Percentiles rank a stretch among this genome's conserved stretches.
These are phyloP conservation scores for Salix caprea DNA, from an alignment of 345 rosid genomes.

Conservation along the genomic window DNA sequence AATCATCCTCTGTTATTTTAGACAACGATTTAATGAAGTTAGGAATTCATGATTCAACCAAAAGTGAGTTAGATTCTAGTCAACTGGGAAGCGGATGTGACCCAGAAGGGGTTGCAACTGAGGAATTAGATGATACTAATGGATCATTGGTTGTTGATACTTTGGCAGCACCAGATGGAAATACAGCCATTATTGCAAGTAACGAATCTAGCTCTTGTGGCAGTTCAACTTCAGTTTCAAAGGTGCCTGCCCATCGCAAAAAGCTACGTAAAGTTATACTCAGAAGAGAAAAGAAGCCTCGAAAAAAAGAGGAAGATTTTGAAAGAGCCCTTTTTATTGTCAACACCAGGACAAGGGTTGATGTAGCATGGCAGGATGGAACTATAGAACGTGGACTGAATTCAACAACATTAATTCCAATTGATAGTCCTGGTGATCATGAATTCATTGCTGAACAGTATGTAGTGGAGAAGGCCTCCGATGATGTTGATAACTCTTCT, in stretches of 20 bases:
- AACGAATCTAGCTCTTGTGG: constrained; percentile 48
- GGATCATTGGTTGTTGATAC: constrained; percentile 39
- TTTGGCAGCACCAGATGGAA: constrained; percentile 32
- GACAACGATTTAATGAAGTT: constrained; percentile 50
- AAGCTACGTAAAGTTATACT: constrained; percentile 81
- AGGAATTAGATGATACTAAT: constrained; percentile 40
- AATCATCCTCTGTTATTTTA: constrained; percentile 39
- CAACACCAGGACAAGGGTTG: constrained; percentile 62
- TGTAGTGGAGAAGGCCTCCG: constrained; percentile 84
- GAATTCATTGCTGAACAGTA: constrained; percentile 90
- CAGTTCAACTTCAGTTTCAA: constrained; percentile 47
- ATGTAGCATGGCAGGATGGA: constrained; percentile 95
- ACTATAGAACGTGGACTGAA: constrained; percentile 44
- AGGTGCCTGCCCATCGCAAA: constrained; percentile 74
- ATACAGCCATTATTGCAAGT: constrained; percentile 23
- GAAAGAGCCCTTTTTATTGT: constrained; percentile 76
- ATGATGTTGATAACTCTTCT: constrained; percentile 55
- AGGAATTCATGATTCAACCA: constrained; percentile 43
- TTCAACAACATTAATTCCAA: constrained; percentile 66
- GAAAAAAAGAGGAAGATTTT: constrained; percentile 81
- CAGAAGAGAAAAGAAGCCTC: constrained; percentile 71
- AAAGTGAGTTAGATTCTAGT: constrained; percentile 28
- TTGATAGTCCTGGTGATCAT: constrained; percentile 97
- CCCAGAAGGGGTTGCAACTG: constrained; percentile 44
- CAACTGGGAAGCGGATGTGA: constrained; percentile 33